Percentiles rank a stretch among this genome's conserved stretches.
Conservation (phyloP, 371 early-diverging fungal species). For the Haplosporangium sp. region DNA sequence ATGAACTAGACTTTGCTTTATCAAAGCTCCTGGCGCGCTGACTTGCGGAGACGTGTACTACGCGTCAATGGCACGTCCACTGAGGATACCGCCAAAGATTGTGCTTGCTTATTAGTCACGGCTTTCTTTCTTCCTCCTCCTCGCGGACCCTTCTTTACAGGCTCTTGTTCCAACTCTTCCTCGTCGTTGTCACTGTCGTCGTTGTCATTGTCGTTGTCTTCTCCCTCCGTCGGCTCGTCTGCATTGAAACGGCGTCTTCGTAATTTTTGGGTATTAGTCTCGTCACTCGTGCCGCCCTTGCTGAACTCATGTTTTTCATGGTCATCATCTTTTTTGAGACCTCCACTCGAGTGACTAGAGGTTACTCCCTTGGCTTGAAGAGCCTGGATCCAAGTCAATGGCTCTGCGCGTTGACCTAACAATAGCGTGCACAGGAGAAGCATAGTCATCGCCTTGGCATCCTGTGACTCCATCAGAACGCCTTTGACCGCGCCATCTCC, state of each 20-base stretch:
- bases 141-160: conserved; percentile 19
- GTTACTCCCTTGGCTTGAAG: not conserved
- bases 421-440: conserved; percentile 40
- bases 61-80: conserved; percentile 2
- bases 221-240: not conserved
- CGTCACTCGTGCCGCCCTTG: conserved; percentile 9
- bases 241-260: conserved; percentile 5
- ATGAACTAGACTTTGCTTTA: too few species aligned
- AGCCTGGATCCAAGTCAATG: conserved; percentile 1
- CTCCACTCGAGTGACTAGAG: not conserved
- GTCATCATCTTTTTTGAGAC: conserved; percentile 7
- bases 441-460: conserved; percentile 53
- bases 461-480: conserved; percentile 35
- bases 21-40: conserved; percentile 37
- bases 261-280: not conserved
- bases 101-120: conserved; percentile 6
- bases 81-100: not conserved
- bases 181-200: conserved; percentile 16
- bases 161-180: conserved; percentile 22
- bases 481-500: conserved; percentile 1
- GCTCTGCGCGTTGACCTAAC: conserved; percentile 43
- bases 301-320: conserved; percentile 4
- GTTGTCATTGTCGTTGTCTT: conserved; percentile 7
- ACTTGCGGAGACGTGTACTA: conserved; percentile 41
- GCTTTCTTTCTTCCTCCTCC: conserved; percentile 15